Conservation (phyloP, 352 stramenopile species). For the Pythium rishiriense region DNA sequence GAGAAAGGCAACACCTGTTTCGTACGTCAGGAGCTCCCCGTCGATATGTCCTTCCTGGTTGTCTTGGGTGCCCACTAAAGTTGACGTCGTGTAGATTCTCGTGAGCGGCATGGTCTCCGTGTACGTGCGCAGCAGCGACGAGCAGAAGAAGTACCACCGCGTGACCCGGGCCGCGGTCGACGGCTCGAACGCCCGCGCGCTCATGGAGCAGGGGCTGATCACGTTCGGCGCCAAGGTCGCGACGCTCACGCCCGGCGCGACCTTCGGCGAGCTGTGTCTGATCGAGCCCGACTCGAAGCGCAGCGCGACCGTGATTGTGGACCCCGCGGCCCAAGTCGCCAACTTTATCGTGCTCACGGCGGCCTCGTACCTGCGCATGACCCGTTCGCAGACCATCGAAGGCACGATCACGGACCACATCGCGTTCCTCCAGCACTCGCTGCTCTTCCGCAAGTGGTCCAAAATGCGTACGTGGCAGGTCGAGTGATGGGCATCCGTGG, state of each 20-base stretch:
- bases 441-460: constrained; percentile 76
- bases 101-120: constrained; percentile 78
- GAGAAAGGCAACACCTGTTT: constrained; percentile 88
- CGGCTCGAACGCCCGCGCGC: constrained; percentile 39
- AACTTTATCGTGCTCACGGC: constrained; percentile 87
- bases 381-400: constrained; percentile 74
- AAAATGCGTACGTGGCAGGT: constrained; percentile 76
- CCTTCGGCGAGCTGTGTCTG: constrained; percentile 82
- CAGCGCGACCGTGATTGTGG: constrained; percentile 79
- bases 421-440: constrained; percentile 75
- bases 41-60: neutral
- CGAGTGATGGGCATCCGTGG: too few species aligned
- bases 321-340: constrained; percentile 58
- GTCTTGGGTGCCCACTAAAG: neutral
- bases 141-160: constrained; percentile 66
- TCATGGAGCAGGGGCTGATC: constrained; percentile 40
- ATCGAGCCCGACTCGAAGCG: constrained; percentile 87
- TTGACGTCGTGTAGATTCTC: constrained; percentile 50
- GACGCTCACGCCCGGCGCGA: constrained; percentile 72
- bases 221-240: constrained; percentile 69
- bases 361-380: constrained; percentile 81
- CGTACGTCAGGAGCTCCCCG: constrained; percentile 31
- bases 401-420: constrained; percentile 86
- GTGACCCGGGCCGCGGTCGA: constrained; percentile 47
- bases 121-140: constrained; percentile 65